Base-by-base conservation (phyloP, 768 basidiomycete species). In the Inosperma sp. region DNA sequence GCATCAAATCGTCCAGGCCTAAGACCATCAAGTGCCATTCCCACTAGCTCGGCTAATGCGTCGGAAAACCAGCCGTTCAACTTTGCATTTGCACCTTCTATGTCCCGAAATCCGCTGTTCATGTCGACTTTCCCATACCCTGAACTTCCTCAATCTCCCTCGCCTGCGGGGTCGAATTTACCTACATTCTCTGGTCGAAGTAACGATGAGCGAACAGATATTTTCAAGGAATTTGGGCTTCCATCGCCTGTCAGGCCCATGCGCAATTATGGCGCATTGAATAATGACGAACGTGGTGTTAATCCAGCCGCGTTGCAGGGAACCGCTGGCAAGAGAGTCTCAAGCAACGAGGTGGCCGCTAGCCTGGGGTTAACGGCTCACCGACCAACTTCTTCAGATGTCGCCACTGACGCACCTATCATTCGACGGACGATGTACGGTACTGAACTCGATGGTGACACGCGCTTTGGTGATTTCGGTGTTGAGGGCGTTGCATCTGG, bases 381-480 rank as follows among this genome's bases (percentile, higher is more conserved):
- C 47, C 68, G 68, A 48, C 68, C 61, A 21, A 57, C 56, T 17
- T 56, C 64, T 25, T 60, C 61, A 22, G 46, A 48, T 55, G 58
- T 16, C 63, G 63, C 48, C 25, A 53, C 16, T 54, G 69, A 68
- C 22, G 72, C 64, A 13, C 72, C 72, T 21, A 72, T 75, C 4
- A 73, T 77, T 56, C 80, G 78, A 61, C 78, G 82, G 52, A 90
- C 88, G 5, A 86, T 90, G 83, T 90, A 88, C 64, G 88, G 88
- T 7, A 90, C 88, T 0, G 88, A 90, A 66, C 68, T 88, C 35
- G 87, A 88, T n/a, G 72, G 72, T 26, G 87, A 90, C 61, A 83
- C 84, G n/a, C 79, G 88, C 44, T 91, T 91, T 62, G 88, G 88
- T 5, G 88, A 90, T 67, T 90, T 89, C 62, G 88, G 88, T 31